phyloP scores from a whole-genome alignment of 2,329 filamentous ascomycete genomes.

The Chaetothyriales sp. region DNA sequence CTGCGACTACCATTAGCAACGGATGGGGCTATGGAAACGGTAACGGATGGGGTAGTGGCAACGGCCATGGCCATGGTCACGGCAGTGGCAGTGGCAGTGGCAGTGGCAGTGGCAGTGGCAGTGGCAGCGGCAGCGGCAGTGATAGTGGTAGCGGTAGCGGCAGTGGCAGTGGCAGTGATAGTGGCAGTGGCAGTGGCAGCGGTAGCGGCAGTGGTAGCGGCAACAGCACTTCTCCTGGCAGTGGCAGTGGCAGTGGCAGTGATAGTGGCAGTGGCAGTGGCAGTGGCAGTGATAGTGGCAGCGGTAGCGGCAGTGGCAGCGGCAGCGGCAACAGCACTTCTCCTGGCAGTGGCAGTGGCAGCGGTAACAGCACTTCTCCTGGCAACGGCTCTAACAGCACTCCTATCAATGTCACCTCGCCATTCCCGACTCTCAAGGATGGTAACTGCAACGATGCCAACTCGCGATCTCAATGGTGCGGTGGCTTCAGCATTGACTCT shows the following conservation, averaged over 20 bases:
- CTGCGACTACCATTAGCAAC: neutral
- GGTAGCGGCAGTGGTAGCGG: slow-evolving; percentile 8
- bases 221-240: slow-evolving; percentile 10
- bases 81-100: neutral
- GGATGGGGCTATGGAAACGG: too few species aligned
- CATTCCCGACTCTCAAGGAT: slow-evolving; percentile 3
- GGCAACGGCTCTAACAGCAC: slow-evolving; percentile 2
- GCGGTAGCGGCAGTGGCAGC: slow-evolving; percentile 11
- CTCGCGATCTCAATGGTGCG: slow-evolving; percentile 13
- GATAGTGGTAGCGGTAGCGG: neutral
- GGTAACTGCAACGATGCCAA: slow-evolving; percentile 7
- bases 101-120: neutral
- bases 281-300: slow-evolving; percentile 10
- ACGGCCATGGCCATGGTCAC: neutral
- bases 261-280: slow-evolving; percentile 9
- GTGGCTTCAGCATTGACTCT: slow-evolving; percentile 7
- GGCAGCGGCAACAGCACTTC: slow-evolving; percentile 11
- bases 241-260: slow-evolving; percentile 11
- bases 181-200: neutral
- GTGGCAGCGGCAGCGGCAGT: neutral
- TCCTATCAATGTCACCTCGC: slow-evolving; percentile 1
- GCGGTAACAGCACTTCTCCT: slow-evolving; percentile 1
- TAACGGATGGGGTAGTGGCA: neutral
- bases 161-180: neutral
- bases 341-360: neutral